Base-by-base conservation (phyloP, 1,139 yeast species). In the Candida smagusa region DNA sequence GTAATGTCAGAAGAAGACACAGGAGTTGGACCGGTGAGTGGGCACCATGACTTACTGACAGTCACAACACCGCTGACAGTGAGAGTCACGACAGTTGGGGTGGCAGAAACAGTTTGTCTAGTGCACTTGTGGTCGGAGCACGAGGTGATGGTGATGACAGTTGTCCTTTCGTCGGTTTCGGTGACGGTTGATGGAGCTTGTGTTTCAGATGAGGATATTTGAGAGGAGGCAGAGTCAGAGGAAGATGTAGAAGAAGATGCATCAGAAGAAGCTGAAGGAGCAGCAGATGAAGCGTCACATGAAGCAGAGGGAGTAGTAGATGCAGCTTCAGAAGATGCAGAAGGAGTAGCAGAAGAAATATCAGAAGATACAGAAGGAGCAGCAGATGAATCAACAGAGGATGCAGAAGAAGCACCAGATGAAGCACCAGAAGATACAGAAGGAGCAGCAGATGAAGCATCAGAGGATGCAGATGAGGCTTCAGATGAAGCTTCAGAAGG, bases 1-100 rank as follows among this genome's bases (percentile, higher is more conserved):
- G 28, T 12, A 4, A 5, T 12, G 3, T 28, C 12, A 23, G 26
- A 7, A 11, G 19, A 12, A 5, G 33, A 9, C 7, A 6, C 25
- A 3, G 33, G 22, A 30, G 33, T 16, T 9, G 2, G 19, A 16
- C 19, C 19, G 19, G 5, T 16, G 5, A 48, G 40, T 26, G 52
- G 50, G 29, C 50, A 42, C 43, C 40, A 47, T 9, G 52, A 44
- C 31, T 46, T 43, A 41, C 41, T 42, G n/a, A 41, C 30, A 12
- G 54, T 31, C 46, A 30, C 34, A 8, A 39, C 43, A 19, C 40
- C 54, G 36, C 77, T 69, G 40, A 62, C 59, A 28, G 61, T 61
- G 31, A 60, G 56, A 30, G 65, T 61, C 38, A 72, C 63, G 38
- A 68, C 56, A 45, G 75, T 72, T 42, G 76, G 67, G 38, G 67